Evolutionary conservation across 306 rosid genomes (phyloP).

Genomic region (Crataegus laevigata): DNA sequence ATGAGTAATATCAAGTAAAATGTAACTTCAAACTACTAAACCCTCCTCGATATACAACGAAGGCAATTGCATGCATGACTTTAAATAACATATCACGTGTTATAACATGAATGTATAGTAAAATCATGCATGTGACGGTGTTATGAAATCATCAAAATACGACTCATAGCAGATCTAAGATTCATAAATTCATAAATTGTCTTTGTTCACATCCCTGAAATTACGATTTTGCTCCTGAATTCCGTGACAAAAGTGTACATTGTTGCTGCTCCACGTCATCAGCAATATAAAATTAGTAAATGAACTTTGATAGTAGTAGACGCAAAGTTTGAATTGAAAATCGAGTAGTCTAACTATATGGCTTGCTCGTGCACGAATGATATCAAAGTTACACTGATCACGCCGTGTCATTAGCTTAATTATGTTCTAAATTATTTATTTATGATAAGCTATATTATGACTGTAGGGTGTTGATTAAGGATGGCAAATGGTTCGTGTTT

Average conservation of each 20-base stretch:
- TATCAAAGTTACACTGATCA: conserved; percentile 10
- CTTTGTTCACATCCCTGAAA: not conserved
- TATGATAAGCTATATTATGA: not conserved
- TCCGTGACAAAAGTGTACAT: not conserved
- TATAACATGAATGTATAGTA: no score
- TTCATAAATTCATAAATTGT: no score
- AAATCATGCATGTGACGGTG: no score
- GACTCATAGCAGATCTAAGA: no score
- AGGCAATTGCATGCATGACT: no score
- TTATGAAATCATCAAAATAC: no score
- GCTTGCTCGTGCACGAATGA: no score
- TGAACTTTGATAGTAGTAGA: not conserved
- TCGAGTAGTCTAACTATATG: not conserved
- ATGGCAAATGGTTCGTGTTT: no score
- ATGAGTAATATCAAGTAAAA: no score
- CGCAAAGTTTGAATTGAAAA: conserved; percentile 17
- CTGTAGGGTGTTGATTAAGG: not conserved
- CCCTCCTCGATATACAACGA: no score
- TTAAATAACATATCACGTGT: no score
- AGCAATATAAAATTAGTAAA: not conserved
- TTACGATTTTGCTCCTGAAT: not conserved
- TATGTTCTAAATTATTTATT: not conserved
- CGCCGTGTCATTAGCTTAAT: conserved; percentile 7
- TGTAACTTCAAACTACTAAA: no score
- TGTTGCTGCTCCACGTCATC: not conserved